Evolutionary conservation across 208 protist genomes (phyloP).

Genomic region (Porcisia deanei): DNA sequence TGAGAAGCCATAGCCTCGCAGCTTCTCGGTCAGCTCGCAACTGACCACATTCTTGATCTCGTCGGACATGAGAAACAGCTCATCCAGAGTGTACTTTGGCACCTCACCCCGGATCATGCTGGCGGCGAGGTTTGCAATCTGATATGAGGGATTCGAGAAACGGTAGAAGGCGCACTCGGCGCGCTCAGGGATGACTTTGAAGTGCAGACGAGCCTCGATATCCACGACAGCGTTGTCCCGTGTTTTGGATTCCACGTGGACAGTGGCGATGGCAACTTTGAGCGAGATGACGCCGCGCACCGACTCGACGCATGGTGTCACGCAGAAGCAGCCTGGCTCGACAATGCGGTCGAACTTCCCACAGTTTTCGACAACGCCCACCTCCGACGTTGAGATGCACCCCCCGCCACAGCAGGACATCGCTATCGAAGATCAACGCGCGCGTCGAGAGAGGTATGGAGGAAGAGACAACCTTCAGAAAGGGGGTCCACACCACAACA

Average conservation of each 20-base stretch:
- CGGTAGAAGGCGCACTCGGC: constrained; percentile 65
- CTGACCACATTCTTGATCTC: constrained; percentile 68
- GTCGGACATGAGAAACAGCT: constrained; percentile 68
- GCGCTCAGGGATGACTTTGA: constrained; percentile 52
- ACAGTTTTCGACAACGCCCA: constrained; percentile 69
- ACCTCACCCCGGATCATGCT: constrained; percentile 75
- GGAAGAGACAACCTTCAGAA: not conserved
- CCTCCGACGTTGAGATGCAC: constrained; percentile 56
- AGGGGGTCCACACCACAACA: too few species aligned
- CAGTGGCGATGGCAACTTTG: constrained; percentile 36
- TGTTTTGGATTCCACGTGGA: constrained; percentile 78
- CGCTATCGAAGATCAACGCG: not conserved
- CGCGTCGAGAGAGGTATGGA: not conserved
- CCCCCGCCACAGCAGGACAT: constrained; percentile 37
- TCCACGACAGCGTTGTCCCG: constrained; percentile 77
- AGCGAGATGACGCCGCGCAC: constrained; percentile 59
- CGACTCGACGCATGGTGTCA: constrained; percentile 48
- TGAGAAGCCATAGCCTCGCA: constrained; percentile 61
- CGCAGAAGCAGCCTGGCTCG: constrained; percentile 55
- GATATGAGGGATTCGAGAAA: constrained; percentile 59
- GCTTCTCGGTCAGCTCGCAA: constrained; percentile 57
- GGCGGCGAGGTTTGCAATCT: constrained; percentile 74
- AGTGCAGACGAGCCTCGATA: constrained; percentile 53
- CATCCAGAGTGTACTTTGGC: constrained; percentile 79
- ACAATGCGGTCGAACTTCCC: constrained; percentile 55